Evolutionary conservation across 2,329 filamentous ascomycete species (phyloP), one percentile per base, ranked within the genome.

Genomic region (Xylaria sp.): DNA sequence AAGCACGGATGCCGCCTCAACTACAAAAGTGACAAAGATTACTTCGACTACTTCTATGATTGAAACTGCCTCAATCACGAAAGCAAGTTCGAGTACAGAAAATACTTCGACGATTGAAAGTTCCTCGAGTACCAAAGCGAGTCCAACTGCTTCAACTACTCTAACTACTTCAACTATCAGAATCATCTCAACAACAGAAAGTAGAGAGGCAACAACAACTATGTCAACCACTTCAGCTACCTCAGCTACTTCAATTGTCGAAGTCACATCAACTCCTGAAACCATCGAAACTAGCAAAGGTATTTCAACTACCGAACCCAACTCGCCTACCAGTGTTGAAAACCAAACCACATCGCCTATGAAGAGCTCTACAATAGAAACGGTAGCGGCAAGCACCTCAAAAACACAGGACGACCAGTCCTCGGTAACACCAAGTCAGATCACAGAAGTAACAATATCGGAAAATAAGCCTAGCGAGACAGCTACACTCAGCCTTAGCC

Each of bases 391-490:
- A 13, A 38, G 11, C 36, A 38, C 36, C 10, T 38, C 36, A 38
- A 38, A 38, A 38, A 1, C 10, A 38, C 36, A 38, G 36, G 36
- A 38, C 11, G 3, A 11, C 36, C 36, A 38, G 36, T 38, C 36
- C 36, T 38, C 36, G 36, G 36, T 17, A 2, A 66, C 65, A 57
- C 9, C 38, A 36, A 61, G 15, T 6, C 49, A 33, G 26, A 13
- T 9, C 33, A 51, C 56, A 33, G 38, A 51, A 42, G 33, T 42
- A 36, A 59, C 38, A 59, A 9, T 23, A 6, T 46, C 56, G n/a
- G 54, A 36, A 26, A 58, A 20, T 20, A 31, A 36, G 31, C 46
- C 51, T 17, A 13, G 46, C 59, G n/a, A 46, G 44, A 58, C 59
- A 31, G 38, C 15, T 46, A 59, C n/a, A 51, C 11, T 13, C 28